Conservation (phyloP, 164 flowering plant genomes). For the Annona cherimola region DNA sequence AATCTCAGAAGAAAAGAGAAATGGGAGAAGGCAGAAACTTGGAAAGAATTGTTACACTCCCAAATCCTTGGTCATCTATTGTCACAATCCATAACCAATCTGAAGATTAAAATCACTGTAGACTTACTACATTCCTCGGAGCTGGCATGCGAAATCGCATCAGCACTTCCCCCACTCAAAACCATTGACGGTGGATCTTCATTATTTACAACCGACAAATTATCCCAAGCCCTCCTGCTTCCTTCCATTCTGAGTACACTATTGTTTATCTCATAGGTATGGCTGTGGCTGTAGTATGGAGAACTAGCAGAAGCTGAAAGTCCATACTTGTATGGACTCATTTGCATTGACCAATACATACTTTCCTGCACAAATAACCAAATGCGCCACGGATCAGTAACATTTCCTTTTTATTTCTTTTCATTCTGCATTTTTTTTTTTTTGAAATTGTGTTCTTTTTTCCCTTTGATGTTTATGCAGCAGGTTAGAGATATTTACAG, state of each 20-base stretch:
- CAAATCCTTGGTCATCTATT: too few species aligned
- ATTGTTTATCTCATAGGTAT: constrained; percentile 37
- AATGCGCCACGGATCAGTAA: constrained; percentile 3
- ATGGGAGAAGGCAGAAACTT: too few species aligned
- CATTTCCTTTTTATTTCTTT: too few species aligned
- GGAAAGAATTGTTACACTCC: too few species aligned
- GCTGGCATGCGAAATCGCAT: constrained; percentile 22
- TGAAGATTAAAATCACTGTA: constrained; percentile 3
- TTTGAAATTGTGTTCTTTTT: too few species aligned
- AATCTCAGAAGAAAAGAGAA: too few species aligned
- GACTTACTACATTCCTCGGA: constrained; percentile 42
- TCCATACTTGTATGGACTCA: constrained; percentile 58
- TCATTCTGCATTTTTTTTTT: too few species aligned
- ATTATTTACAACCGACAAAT: constrained; percentile 25
- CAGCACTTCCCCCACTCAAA: constrained; percentile 36
- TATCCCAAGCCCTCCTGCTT: constrained; percentile 38
- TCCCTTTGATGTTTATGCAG: too few species aligned
- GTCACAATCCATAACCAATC: not conserved
- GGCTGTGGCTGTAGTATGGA: constrained; percentile 41
- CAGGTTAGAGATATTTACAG: too few species aligned
- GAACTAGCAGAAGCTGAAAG: constrained; percentile 40
- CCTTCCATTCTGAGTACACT: constrained; percentile 31
- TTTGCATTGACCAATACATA: constrained; percentile 43
- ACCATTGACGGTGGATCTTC: constrained; percentile 32
- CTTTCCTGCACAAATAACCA: constrained; percentile 43